Percentiles rank a stretch among this genome's conserved stretches.
These are phyloP conservation scores for Anisodus tanguticus DNA, from an alignment of 257 asterid species.

Conservation along the genomic window DNA sequence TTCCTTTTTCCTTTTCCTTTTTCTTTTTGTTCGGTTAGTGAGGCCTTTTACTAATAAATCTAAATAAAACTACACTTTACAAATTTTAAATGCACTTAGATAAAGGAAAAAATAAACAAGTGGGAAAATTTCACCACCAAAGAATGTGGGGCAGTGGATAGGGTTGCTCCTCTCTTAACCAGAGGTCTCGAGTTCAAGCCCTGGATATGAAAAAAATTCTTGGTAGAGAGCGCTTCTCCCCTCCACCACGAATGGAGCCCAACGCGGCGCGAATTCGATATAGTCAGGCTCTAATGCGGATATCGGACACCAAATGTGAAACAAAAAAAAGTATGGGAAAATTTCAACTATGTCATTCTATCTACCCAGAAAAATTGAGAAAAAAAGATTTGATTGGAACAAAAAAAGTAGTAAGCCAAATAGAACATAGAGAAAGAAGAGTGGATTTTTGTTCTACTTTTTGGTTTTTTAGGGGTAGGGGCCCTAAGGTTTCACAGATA, in stretches of 20 bases:
- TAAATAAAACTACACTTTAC: background rate
- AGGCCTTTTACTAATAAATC: background rate
- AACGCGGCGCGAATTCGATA: no score
- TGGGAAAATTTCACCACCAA: background rate
- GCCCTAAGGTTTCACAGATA: conserved; percentile 45
- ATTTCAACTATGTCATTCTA: conserved; percentile 4
- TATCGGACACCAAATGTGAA: no score
- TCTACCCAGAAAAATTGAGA: background rate
- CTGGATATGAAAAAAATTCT: no score
- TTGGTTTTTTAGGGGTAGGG: conserved; percentile 36
- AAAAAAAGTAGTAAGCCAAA: background rate
- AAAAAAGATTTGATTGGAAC: background rate
- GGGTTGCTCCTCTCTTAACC: no score
- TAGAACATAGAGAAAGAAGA: conserved; percentile 7
- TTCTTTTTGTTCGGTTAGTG: background rate
- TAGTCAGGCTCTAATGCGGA: no score
- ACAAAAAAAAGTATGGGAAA: background rate
- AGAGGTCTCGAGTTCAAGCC: no score
- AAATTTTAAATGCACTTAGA: background rate
- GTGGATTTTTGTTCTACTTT: background rate
- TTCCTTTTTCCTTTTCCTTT: background rate
- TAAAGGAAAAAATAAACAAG: no score
- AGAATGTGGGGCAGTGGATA: no score
- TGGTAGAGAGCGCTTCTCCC: no score
- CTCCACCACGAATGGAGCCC: no score